A percentile compares a stretch with the other conserved stretches of the same genome.
These are phyloP conservation scores for Sordariomycetes sp. DNA, from an alignment of 2,329 filamentous ascomycete genomes.

Conservation along the genomic window DNA sequence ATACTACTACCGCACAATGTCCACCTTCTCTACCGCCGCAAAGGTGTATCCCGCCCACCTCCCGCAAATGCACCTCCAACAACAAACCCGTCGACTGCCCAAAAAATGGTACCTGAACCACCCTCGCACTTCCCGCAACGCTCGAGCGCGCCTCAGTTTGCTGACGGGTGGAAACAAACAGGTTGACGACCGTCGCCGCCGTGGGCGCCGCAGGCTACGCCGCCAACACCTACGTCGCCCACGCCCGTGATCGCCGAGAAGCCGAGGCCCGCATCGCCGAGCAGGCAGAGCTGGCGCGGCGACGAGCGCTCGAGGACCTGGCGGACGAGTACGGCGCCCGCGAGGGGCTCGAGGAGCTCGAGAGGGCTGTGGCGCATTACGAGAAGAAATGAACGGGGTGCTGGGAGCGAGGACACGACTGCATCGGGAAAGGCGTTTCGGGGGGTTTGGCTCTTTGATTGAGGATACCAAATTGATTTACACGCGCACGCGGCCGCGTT, in stretches of 20 bases:
- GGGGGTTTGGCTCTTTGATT: no score
- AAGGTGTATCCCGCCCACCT: constrained; percentile 22
- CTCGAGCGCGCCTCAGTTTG: not conserved
- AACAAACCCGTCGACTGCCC: constrained; percentile 14
- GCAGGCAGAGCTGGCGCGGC: constrained; percentile 22
- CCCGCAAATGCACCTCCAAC: constrained; percentile 19
- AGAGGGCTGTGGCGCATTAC: constrained; percentile 38
- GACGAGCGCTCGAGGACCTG: constrained; percentile 29
- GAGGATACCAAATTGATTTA: no score
- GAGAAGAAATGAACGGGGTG: constrained; percentile 25
- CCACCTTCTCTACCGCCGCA: constrained; percentile 22
- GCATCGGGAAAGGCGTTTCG: no score
- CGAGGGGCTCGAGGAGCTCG: constrained; percentile 35
- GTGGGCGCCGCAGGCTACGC: constrained; percentile 23
- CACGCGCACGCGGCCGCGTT: no score
- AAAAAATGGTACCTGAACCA: constrained; percentile 18
- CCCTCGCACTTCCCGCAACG: not conserved
- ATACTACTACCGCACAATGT: no score
- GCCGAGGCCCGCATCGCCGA: constrained; percentile 20
- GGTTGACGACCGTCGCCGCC: constrained; percentile 20
- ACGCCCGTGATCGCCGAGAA: constrained; percentile 14
- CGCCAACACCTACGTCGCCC: constrained; percentile 21
- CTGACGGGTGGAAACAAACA: constrained; percentile 7
- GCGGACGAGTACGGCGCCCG: constrained; percentile 41
- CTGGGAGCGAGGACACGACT: no score